Conservation (phyloP, 352 stramenopile genomes). For the Pythium volutum region DNA sequence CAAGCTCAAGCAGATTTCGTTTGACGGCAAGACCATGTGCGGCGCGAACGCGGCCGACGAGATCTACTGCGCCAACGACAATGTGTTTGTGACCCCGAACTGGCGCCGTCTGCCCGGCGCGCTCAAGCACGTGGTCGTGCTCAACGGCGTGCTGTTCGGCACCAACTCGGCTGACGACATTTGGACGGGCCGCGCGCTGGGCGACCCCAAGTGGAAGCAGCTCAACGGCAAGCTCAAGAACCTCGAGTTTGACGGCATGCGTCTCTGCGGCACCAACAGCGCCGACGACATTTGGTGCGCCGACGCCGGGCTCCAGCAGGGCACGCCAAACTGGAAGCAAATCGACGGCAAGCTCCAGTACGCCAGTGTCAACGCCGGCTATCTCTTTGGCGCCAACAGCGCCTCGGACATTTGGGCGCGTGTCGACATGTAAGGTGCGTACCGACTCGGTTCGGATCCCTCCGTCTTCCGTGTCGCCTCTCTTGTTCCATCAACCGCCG, state of each 20-base stretch:
- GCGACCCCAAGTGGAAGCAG: conserved; percentile 26
- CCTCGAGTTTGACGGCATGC: conserved; percentile 28
- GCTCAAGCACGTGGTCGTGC: conserved; percentile 29
- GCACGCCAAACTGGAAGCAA: conserved; percentile 18
- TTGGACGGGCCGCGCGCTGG: conserved; percentile 18
- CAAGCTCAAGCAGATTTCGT: conserved; percentile 25
- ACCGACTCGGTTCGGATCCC: no score
- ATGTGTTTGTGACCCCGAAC: conserved; percentile 18
- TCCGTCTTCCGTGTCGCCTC: no score
- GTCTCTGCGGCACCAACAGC: conserved; percentile 22
- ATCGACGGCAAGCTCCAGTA: conserved; percentile 17
- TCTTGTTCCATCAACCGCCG: no score
- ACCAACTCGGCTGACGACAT: conserved; percentile 23
- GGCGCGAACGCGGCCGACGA: conserved; percentile 15
- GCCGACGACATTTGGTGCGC: conserved; percentile 20
- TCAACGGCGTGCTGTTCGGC: conserved; percentile 28
- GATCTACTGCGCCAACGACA: conserved; percentile 29
- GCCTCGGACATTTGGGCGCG: conserved; percentile 9
- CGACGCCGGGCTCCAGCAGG: conserved; percentile 9
- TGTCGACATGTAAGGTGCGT: conserved; percentile 13
- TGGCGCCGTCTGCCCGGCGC: conserved; percentile 25
- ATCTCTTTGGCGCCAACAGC: conserved; percentile 8
- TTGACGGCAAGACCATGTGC: conserved; percentile 31
- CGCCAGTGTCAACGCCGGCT: conserved; percentile 6
- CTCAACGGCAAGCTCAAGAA: conserved; percentile 21